These are phyloP conservation scores for Candida broadrunensis DNA, from an alignment of 805 yeast species.

Conservation along the genomic window DNA sequence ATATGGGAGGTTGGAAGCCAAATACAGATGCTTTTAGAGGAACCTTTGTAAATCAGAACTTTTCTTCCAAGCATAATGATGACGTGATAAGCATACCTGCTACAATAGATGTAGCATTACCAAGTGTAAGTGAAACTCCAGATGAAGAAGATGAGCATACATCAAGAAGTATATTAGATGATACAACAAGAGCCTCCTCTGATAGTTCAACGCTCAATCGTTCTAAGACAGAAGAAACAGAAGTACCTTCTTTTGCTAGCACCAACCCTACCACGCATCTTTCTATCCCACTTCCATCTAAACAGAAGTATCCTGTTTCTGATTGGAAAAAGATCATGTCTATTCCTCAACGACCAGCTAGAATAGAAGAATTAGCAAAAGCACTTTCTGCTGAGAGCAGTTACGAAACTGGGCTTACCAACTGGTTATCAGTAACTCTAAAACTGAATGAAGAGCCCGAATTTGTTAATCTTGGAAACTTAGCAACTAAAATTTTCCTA, in stretches of 20 bases:
- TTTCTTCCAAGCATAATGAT: background rate
- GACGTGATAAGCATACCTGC: conserved; percentile 25
- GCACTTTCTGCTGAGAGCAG: conserved; percentile 41
- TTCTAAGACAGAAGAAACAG: background rate
- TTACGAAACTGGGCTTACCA: conserved; percentile 55
- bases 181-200: background rate
- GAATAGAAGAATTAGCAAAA: conserved; percentile 38
- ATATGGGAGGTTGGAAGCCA: conserved; percentile 59
- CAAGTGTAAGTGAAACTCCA: conserved; percentile 33
- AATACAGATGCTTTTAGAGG: conserved; percentile 50
- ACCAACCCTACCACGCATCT: background rate
- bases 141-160: conserved; percentile 16
- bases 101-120: conserved; percentile 35
- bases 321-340: conserved; percentile 42
- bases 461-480: conserved; percentile 43
- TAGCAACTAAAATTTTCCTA: conserved; percentile 64
- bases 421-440: conserved; percentile 52
- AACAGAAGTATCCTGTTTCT: conserved; percentile 27
- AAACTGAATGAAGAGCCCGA: conserved; percentile 21
- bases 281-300: background rate
- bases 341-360: conserved; percentile 39
- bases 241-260: background rate
- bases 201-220: background rate
- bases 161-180: conserved; percentile 11
- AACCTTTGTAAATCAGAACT: conserved; percentile 24